phyloP scores from a whole-genome alignment of 2,329 filamentous ascomycete genomes.

The Aspergillus proliferans region DNA sequence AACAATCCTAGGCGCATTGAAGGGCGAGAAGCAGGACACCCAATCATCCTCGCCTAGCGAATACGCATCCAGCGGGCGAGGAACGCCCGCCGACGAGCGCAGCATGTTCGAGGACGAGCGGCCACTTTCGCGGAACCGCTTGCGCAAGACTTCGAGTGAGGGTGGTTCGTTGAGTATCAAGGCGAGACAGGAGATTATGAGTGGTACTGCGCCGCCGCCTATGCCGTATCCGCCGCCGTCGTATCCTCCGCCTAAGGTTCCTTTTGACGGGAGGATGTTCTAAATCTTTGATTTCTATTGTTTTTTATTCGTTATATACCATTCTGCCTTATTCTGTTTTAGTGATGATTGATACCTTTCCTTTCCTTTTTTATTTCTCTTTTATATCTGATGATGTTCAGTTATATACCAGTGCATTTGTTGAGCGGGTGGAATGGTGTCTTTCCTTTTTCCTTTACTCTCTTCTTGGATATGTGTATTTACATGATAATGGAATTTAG shows the following conservation, averaged over 20 bases:
- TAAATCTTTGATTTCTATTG: constrained; percentile 13
- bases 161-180: constrained; percentile 43
- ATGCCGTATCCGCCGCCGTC: constrained; percentile 12
- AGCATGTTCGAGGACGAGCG: constrained; percentile 42
- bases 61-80: not conserved
- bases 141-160: constrained; percentile 48
- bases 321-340: not conserved
- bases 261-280: constrained; percentile 35
- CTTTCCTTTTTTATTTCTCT: constrained; percentile 6
- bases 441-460: constrained; percentile 3
- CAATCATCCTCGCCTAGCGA: constrained; percentile 15
- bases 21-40: constrained; percentile 28
- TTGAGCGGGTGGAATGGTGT: constrained; percentile 10
- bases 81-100: constrained; percentile 25
- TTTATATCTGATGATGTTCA: constrained; percentile 1
- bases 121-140: constrained; percentile 30
- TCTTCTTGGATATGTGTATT: not conserved
- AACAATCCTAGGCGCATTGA: constrained; percentile 35
- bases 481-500: not conserved
- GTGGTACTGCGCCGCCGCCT: constrained; percentile 23
- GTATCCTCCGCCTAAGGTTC: constrained; percentile 23
- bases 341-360: constrained; percentile 5
- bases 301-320: constrained; percentile 2
- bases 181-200: constrained; percentile 37
- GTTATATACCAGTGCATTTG: constrained; percentile 17